These are phyloP conservation scores for Musa itinerans DNA, from an alignment of 176 grass and related monocot species.

Conservation along the genomic window DNA sequence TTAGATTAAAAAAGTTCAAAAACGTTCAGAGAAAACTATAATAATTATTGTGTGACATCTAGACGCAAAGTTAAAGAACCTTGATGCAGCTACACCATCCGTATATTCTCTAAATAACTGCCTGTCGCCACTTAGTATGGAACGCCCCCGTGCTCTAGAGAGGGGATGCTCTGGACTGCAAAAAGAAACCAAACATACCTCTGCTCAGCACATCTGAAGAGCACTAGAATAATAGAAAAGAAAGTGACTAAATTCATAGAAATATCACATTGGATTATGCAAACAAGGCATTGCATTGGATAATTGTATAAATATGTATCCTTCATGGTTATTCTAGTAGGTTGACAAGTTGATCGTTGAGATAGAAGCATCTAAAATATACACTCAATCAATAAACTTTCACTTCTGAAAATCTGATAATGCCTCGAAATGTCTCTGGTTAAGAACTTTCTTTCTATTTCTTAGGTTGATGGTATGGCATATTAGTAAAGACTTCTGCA, in stretches of 20 bases:
- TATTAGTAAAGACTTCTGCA: not conserved
- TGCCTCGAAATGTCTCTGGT: not conserved
- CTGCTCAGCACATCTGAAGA: too few relatives aligned
- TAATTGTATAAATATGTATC: too few relatives aligned
- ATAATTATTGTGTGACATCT: not conserved
- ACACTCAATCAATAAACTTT: not conserved
- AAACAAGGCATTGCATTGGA: too few relatives aligned
- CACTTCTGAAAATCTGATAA: not conserved
- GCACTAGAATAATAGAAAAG: not conserved
- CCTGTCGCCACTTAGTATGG: conserved; percentile 79
- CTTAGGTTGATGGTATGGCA: not conserved
- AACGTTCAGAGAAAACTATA: not conserved
- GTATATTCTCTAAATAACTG: conserved; percentile 61
- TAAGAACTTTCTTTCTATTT: not conserved
- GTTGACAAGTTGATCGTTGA: too few relatives aligned
- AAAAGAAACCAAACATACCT: conserved; percentile 21
- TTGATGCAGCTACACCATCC: conserved; percentile 70
- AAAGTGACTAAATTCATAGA: not conserved
- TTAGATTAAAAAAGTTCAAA: not conserved
- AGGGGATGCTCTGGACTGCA: conserved; percentile 87
- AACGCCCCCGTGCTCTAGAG: conserved; percentile 70
- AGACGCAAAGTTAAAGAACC: conserved; percentile 22
- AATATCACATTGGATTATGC: too few relatives aligned
- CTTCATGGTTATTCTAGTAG: too few relatives aligned
- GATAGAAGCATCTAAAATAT: not conserved